Base-by-base conservation (phyloP, 768 basidiomycete species). In the Clathrus columnatus region DNA sequence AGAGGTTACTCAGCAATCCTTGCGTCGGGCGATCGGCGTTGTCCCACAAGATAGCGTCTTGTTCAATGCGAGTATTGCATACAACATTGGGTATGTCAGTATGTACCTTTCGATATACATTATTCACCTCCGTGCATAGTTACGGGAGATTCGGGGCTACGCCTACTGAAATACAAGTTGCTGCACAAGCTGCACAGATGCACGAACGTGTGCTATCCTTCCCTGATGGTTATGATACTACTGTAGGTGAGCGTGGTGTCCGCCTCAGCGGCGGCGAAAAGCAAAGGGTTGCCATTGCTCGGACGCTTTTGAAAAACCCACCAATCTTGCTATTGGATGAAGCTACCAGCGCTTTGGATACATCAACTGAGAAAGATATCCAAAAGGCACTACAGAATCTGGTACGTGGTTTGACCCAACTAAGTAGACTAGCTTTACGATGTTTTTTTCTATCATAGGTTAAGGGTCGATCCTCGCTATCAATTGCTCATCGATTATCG, bases 241-340 rank as follows among this genome's bases (percentile, higher is more conserved):
- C 84, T 62, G 84, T 93, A 28, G 92, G 92, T n/a, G 92, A 94
- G 69, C 76, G 92, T 21, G 92, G 91, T 18, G 80, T 93, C 17
- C 72, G 91, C 42, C 70, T 94, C 29, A 85, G 82, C 57, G 92
- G 91, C 3, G 92, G 92, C 8, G 91, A 94, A 73, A 91, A 91
- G 70, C 90, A 93, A 67, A 77, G 91, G 18, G 87, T 92, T 1
- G 85, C 90, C 5, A 89, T 95, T 64, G 91, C 91, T 0, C 72
- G 91, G 53, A 92, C 90, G 6, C 74, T 94, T 44, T 68, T 95
- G 50, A 93, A 93, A 74, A 83, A 91, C 60, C 89, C 91, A 18
- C 84, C 84, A 2, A 83, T 92, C 54, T 66, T 92, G 36, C 73
- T 91, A n/a, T 68, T 91, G 63, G 83, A 85, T 63, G 85, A 87